Evolutionary conservation across 1,284 basidiomycete genomes (phyloP), one percentile per base, ranked within the genome.

Genomic region (Leccinum fallax): DNA sequence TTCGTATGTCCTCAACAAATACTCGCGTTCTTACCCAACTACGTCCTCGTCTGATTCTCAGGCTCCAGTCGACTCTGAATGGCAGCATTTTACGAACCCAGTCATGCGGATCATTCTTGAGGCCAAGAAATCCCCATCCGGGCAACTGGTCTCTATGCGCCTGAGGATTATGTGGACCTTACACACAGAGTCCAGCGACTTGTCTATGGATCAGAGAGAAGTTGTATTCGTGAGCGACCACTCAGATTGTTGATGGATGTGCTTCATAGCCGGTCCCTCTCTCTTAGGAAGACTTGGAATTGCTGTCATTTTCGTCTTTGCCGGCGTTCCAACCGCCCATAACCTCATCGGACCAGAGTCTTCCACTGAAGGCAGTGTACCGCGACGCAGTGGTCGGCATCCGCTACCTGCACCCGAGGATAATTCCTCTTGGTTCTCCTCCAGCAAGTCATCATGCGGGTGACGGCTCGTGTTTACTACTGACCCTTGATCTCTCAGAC

Each of bases 81-180:
- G 90, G 90, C 88, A 91, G 67, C 90, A 92, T 70, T 92, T 87
- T 68, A 82, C 82, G 32, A 89, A 90, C 66, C 89, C 90, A 0
- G 73, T 80, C 53, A 83, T 92, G 62, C 82, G 77, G 43, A 80
- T 91, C 34, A 74, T 82, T 38, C 77, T 92, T n/a, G 88, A 92
- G 69, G 78, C 81, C 34, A 84, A 79, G 66, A 87, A 82, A 70
- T 74, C 80, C 9, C 71, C 75, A 5, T 75, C 71, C 7, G 81
- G 79, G 16, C 79, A 80, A 51, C 77, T 88, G 2, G 82, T 85
- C 63, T 88, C 87, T 52, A 83, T 88, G 62, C 79, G 85, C 53
- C 72, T 91, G 57, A 82, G 84, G 30, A 83, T 92, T 46, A 49
- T 85, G 32, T 92, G 90, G 89, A 77, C 75, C 43, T 78, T 89